Evolutionary conservation across 2,329 filamentous ascomycete species (phyloP).

Genomic region (Arthrobotrys musiformis): DNA sequence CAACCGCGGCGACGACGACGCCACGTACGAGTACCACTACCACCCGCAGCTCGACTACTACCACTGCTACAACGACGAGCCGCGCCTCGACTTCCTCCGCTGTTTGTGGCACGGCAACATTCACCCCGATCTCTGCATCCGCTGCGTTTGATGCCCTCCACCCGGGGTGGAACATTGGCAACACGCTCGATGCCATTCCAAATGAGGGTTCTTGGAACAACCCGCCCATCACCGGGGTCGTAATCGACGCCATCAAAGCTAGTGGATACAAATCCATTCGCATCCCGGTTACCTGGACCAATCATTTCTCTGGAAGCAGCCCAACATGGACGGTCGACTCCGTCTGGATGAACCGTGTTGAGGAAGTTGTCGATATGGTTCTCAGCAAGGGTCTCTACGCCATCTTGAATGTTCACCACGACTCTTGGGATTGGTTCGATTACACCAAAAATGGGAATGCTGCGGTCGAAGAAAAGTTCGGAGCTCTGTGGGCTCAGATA

Average conservation of each 20-base stretch:
- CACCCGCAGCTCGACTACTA: slow-evolving; percentile 1
- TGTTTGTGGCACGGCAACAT: slow-evolving; percentile 34
- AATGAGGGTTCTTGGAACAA: slow-evolving; percentile 72
- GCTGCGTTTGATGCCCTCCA: slow-evolving; percentile 65
- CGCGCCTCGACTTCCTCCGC: slow-evolving; percentile 18
- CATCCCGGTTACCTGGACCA: slow-evolving; percentile 71
- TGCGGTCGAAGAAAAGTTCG: slow-evolving; percentile 69
- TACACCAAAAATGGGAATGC: slow-evolving; percentile 61
- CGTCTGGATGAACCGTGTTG: slow-evolving; percentile 70
- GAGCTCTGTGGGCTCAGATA: slow-evolving; percentile 68
- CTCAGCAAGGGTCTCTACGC: slow-evolving; percentile 67
- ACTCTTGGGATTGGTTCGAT: slow-evolving; percentile 72
- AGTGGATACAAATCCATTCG: slow-evolving; percentile 71
- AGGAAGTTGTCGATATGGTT: slow-evolving; percentile 70
- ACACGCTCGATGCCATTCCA: slow-evolving; percentile 70
- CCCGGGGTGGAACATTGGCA: slow-evolving; percentile 72
- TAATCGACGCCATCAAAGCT: slow-evolving; percentile 67
- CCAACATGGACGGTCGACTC: slow-evolving; percentile 69
- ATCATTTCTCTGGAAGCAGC: slow-evolving; percentile 68
- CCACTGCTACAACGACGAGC: neutral
- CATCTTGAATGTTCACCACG: slow-evolving; percentile 71
- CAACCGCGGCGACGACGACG: neutral
- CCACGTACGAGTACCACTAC: slow-evolving; percentile 2
- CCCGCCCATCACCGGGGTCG: slow-evolving; percentile 65
- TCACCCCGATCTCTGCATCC: slow-evolving; percentile 56